Conservation (phyloP, 1,284 basidiomycete genomes). For the Tremellales sp. region DNA sequence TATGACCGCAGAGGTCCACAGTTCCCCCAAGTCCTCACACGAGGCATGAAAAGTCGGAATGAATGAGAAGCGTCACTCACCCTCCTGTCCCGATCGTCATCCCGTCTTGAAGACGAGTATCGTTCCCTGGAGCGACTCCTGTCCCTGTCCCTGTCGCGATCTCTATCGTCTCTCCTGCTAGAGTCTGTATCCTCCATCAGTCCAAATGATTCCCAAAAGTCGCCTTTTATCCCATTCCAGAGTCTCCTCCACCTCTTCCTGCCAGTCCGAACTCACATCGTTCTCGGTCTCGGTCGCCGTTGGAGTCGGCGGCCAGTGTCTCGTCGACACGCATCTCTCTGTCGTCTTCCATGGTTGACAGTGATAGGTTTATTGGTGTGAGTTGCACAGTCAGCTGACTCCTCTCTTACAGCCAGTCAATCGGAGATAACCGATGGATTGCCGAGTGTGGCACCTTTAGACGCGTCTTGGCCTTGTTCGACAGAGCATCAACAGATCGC, state of each 20-base stretch:
- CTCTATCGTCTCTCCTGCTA: constrained; percentile 21
- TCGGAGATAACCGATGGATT: neutral
- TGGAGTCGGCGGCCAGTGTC: constrained; percentile 20
- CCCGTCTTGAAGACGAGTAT: constrained; percentile 52
- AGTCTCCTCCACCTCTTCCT: constrained; percentile 1
- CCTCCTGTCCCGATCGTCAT: constrained; percentile 52
- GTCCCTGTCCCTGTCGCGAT: constrained; percentile 20
- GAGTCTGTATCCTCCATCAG: constrained; percentile 9
- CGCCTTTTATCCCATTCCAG: neutral
- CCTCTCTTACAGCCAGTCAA: too few species aligned
- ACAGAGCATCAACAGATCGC: neutral
- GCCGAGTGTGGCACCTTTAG: neutral
- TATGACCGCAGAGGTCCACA: constrained; percentile 53
- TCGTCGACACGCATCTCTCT: constrained; percentile 37
- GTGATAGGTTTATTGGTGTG: constrained; percentile 8
- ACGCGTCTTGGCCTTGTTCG: neutral
- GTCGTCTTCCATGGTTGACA: constrained; percentile 39
- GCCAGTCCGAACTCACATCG: constrained; percentile 1
- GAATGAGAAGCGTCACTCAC: constrained; percentile 47
- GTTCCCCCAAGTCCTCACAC: constrained; percentile 40
- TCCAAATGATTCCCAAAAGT: constrained; percentile 3
- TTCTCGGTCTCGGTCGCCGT: constrained; percentile 15
- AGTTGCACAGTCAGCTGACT: neutral
- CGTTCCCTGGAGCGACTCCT: constrained; percentile 30
- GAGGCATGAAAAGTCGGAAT: neutral